Evolutionary conservation across 1,284 basidiomycete genomes (phyloP).

Genomic region (Rhizoctonia solani): DNA sequence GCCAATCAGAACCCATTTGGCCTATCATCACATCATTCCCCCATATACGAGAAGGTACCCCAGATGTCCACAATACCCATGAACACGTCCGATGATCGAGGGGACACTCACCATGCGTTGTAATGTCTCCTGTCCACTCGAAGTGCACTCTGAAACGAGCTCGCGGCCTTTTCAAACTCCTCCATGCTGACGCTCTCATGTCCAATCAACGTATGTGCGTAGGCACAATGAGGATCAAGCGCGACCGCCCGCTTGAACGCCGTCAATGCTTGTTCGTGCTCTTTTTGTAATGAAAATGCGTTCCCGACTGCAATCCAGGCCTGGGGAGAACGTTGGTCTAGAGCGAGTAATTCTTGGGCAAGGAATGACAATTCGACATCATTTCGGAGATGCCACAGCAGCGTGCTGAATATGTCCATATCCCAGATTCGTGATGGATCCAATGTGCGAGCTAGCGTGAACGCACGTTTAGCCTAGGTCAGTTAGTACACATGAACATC

Average conservation of each 20-base stretch:
- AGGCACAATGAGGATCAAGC: conserved; percentile 82
- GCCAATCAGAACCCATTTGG: conserved; percentile 4
- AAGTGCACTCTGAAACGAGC: conserved; percentile 87
- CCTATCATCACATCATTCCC: not conserved
- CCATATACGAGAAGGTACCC: conserved; percentile 3
- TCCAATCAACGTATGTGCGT: conserved; percentile 91
- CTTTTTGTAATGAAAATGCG: conserved; percentile 87
- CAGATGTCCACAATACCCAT: conserved; percentile 15
- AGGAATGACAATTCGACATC: conserved; percentile 83
- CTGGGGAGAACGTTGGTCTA: conserved; percentile 79
- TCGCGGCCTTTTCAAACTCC: conserved; percentile 85
- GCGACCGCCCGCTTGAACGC: conserved; percentile 89
- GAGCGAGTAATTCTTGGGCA: conserved; percentile 84
- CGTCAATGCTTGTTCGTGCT: conserved; percentile 85
- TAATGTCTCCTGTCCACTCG: conserved; percentile 88
- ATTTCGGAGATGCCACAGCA: conserved; percentile 88
- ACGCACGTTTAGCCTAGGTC: conserved; percentile 81
- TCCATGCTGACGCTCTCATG: conserved; percentile 90
- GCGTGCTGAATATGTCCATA: conserved; percentile 93
- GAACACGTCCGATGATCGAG: not conserved
- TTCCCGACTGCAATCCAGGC: conserved; percentile 96
- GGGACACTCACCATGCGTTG: conserved; percentile 82
- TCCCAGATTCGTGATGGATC: conserved; percentile 85
- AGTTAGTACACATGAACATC: not conserved
- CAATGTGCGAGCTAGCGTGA: conserved; percentile 73